Conservation (phyloP, 257 asterid species). For the Marsdenia floribunda region DNA sequence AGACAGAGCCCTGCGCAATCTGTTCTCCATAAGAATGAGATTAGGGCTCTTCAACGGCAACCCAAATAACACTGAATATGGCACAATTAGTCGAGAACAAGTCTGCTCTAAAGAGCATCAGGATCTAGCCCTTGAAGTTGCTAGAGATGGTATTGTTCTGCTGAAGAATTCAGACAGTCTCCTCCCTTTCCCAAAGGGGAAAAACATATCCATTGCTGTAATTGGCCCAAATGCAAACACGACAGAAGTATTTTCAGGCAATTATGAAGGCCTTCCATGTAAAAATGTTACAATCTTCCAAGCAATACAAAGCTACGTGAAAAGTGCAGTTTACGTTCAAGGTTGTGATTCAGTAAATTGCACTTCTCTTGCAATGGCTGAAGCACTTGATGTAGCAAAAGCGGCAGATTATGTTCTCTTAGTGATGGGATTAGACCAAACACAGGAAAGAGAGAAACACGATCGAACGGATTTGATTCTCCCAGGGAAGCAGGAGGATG, state of each 20-base stretch:
- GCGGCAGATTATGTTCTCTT: slow-evolving; percentile 44
- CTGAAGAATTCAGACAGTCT: slow-evolving; percentile 44
- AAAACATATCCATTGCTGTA: slow-evolving; percentile 40
- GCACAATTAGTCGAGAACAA: slow-evolving; percentile 28
- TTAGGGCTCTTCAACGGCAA: slow-evolving; percentile 59
- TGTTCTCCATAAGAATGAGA: slow-evolving; percentile 59
- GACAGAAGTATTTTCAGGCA: slow-evolving; percentile 32
- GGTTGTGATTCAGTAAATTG: slow-evolving; percentile 48
- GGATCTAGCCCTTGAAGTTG: slow-evolving; percentile 54
- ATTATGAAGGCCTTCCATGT: slow-evolving; percentile 67
- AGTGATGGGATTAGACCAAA: slow-evolving; percentile 66
- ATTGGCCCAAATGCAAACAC: slow-evolving; percentile 61
- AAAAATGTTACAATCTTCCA: slow-evolving; percentile 41
- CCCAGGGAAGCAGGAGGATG: slow-evolving; percentile 50
- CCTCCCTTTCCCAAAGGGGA: slow-evolving; percentile 53
- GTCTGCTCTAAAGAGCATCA: slow-evolving; percentile 56
- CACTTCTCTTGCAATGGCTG: slow-evolving; percentile 28
- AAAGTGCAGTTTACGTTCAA: slow-evolving; percentile 23
- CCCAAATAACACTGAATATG: slow-evolving; percentile 35
- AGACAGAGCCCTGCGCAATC: slow-evolving; percentile 63
- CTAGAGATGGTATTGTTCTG: slow-evolving; percentile 61
- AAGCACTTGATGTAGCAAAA: slow-evolving; percentile 30
- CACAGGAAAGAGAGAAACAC: slow-evolving; percentile 41
- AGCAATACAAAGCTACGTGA: slow-evolving; percentile 36
- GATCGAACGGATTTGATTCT: slow-evolving; percentile 47